These are phyloP conservation scores for Pythium myriotylum DNA, from an alignment of 352 stramenopile genomes.

Conservation along the genomic window DNA sequence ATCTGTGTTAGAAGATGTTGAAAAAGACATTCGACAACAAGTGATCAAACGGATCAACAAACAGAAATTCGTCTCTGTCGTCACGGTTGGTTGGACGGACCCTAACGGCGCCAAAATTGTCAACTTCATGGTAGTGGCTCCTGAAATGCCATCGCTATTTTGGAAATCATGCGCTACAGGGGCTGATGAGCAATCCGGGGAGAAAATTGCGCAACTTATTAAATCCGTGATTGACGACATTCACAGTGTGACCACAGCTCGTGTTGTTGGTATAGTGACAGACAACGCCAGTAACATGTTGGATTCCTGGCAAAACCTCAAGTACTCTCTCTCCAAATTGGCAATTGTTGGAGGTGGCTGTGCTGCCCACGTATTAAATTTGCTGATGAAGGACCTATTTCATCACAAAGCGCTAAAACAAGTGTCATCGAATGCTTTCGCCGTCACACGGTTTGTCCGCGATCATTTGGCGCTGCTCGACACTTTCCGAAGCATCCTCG, in stretches of 20 bases:
- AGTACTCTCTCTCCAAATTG: no score
- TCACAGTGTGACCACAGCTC: slow-evolving; percentile 3
- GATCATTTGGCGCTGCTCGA: slow-evolving; percentile 8
- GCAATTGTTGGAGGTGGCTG: slow-evolving; percentile 13
- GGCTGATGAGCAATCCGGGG: background rate
- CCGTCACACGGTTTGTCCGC: slow-evolving; percentile 7
- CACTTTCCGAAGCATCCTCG: background rate
- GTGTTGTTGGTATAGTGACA: slow-evolving; percentile 13
- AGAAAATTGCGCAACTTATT: no score
- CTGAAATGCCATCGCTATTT: slow-evolving; percentile 11
- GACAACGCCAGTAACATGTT: slow-evolving; percentile 18
- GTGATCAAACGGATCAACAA: slow-evolving; percentile 7
- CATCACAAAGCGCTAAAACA: background rate
- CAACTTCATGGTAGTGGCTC: no score
- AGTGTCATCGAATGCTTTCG: background rate
- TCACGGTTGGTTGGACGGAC: slow-evolving; percentile 15
- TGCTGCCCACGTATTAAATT: slow-evolving; percentile 15
- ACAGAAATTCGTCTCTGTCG: slow-evolving; percentile 4
- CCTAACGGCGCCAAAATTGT: slow-evolving; percentile 14
- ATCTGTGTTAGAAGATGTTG: slow-evolving; percentile 1
- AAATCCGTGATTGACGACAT: no score
- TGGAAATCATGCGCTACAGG: slow-evolving; percentile 10
- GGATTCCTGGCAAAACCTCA: background rate
- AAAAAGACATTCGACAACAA: background rate
- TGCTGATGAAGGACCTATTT: slow-evolving; percentile 16